These are phyloP conservation scores for Colletotrichum sp. DNA, from an alignment of 2,329 filamentous ascomycete species.

Conservation along the genomic window DNA sequence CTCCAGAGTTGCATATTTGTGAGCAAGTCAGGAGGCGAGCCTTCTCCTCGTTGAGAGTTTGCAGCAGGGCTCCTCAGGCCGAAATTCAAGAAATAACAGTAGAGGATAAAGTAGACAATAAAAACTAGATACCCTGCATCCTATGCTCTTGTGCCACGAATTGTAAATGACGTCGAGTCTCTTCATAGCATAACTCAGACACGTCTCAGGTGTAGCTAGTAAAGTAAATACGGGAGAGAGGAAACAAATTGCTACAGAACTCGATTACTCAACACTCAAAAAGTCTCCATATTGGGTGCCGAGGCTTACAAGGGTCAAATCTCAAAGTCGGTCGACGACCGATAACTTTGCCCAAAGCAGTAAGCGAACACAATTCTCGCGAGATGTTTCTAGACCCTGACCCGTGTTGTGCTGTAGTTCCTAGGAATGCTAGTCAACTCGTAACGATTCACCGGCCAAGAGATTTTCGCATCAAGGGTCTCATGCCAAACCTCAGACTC, in stretches of 20 bases:
- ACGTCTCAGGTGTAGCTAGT: too few species aligned
- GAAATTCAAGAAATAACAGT: background rate
- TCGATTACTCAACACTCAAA: background rate
- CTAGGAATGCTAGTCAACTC: background rate
- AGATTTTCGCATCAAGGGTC: background rate
- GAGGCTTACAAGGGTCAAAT: background rate
- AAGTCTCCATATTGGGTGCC: background rate
- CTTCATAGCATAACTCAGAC: too few species aligned
- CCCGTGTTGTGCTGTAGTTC: background rate
- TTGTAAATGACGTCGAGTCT: background rate
- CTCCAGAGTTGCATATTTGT: background rate
- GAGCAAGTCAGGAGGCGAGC: background rate
- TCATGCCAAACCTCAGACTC: background rate
- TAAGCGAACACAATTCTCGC: background rate
- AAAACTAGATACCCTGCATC: background rate
- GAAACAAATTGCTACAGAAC: too few species aligned
- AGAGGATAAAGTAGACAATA: background rate
- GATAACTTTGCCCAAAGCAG: background rate
- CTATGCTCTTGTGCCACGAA: background rate
- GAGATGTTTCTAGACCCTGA: background rate
- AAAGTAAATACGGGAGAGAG: too few species aligned
- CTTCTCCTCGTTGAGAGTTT: background rate
- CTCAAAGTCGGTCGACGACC: background rate
- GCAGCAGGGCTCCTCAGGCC: background rate
- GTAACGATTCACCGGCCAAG: background rate